Conservation (phyloP, 768 basidiomycete genomes). For the Leccinum broughii region DNA sequence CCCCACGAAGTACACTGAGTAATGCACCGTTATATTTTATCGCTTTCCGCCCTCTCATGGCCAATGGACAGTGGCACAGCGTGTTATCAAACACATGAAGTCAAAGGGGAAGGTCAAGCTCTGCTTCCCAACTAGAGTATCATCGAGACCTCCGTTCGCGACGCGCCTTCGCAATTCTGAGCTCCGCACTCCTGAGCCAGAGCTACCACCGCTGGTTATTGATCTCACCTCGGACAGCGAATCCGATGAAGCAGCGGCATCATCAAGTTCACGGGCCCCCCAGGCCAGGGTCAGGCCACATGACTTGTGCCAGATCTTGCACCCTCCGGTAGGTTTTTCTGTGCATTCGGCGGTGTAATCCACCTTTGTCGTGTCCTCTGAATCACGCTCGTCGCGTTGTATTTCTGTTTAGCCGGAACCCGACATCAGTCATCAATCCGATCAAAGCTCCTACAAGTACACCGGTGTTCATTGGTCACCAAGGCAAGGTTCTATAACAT, state of each 20-base stretch:
- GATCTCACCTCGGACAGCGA: constrained; percentile 23
- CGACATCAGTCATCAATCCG: background rate
- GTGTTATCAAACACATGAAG: constrained; percentile 26
- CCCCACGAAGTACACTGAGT: constrained; percentile 25
- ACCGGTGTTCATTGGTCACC: constrained; percentile 3
- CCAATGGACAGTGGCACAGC: constrained; percentile 24
- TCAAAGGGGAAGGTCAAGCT: constrained; percentile 30
- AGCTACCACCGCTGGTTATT: constrained; percentile 13
- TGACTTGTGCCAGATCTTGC: background rate
- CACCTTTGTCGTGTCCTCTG: constrained; percentile 1
- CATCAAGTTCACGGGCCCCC: constrained; percentile 4
- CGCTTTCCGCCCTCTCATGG: constrained; percentile 6
- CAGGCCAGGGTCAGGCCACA: background rate
- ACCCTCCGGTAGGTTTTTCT: constrained; percentile 14
- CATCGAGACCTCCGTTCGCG: constrained; percentile 16
- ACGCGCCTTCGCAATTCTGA: constrained; percentile 18
- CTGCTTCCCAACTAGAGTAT: constrained; percentile 16
- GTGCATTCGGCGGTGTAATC: background rate
- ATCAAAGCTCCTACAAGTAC: constrained; percentile 2
- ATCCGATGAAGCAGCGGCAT: background rate
- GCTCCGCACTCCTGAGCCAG: constrained; percentile 4
- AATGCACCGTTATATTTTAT: background rate
- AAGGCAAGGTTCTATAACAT: constrained; percentile 2
- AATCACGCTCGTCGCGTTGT: background rate
- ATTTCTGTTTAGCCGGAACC: constrained; percentile 11